Base-by-base conservation (phyloP, 1,284 basidiomycete genomes). In the Sanghuangporus weigelae region DNA sequence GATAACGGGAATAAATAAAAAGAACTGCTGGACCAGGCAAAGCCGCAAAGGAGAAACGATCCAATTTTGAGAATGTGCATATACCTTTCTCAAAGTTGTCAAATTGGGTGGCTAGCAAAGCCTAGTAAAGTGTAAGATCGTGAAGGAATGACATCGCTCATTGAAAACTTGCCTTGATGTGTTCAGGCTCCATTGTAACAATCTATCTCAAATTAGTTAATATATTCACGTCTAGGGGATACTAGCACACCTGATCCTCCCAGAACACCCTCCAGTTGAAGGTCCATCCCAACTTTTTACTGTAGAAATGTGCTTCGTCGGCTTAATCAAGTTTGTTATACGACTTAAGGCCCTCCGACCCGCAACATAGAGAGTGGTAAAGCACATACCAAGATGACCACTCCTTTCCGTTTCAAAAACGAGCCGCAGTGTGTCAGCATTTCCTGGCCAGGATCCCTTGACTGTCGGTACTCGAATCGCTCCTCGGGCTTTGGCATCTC, bases 51-150 rank as follows among this genome's bases (percentile, higher is more conserved):
- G 26, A 5, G 5, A 31, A 31, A 4, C 26, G 0, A 31, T 31
- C 26, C 26, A 31, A 5, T 31, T 31, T 31, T 31, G n/a, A 7
- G 42, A 8, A 44, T 44, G 42, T 2, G 26, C 21, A 49, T 8
- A 23, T 36, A 75, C 80, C 79, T 72, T 81, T 81, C 62, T 77
- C 74, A 39, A 74, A 81, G 68, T 73, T 76, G 3, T 70, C 59
- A 65, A 81, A 81, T 51, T 81, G 76, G 3, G 78, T 78, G 1
- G 77, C 73, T 48, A 80, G 66, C 3, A 81, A 72, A 5, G 70
- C 61, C 77, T 79, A 12, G 23, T 16, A 57, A 19, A 23, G 31
- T 55, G 40, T 56, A 19, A 23, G 31, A 42, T 12, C n/a, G 19
- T 4, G 44, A 2, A 50, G 19, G 16, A 19, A 51, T 12, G n/a